Percentiles rank a stretch among this genome's conserved stretches.
Evolutionary conservation across 805 yeast species (phyloP).

Genomic region (Lipomyces orientalis): DNA sequence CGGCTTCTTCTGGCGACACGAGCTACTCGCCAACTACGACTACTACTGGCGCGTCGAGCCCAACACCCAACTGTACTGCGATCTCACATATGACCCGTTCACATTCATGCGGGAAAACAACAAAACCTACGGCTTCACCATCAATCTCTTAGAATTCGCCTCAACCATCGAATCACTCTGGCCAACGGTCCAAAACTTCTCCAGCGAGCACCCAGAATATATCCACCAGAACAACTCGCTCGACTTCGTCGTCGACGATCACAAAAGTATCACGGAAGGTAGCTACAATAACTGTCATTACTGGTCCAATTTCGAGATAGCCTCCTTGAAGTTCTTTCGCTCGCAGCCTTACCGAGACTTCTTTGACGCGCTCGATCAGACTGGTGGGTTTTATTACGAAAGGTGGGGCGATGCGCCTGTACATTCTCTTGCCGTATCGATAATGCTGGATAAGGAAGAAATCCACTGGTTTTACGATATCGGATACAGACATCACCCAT

Average conservation of each 20-base stretch:
- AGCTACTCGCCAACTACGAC: constrained; percentile 61
- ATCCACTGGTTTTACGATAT: constrained; percentile 80
- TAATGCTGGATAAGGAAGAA: constrained; percentile 63
- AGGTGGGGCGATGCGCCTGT: constrained; percentile 85
- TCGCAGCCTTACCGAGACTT: constrained; percentile 57
- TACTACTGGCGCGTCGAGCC: constrained; percentile 91
- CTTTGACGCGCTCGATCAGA: constrained; percentile 61
- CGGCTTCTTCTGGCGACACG: constrained; percentile 72
- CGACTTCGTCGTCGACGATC: constrained; percentile 60
- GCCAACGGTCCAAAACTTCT: constrained; percentile 57
- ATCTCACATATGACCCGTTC: constrained; percentile 65
- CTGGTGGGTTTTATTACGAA: constrained; percentile 74
- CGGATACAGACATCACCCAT: constrained; percentile 68
- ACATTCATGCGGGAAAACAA: constrained; percentile 59
- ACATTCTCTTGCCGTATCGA: constrained; percentile 71
- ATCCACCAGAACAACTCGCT: constrained; percentile 68
- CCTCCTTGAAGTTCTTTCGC: constrained; percentile 62
- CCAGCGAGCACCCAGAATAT: constrained; percentile 54
- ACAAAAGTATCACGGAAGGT: constrained; percentile 54
- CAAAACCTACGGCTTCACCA: constrained; percentile 69
- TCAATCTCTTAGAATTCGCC: constrained; percentile 61
- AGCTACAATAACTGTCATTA: constrained; percentile 77
- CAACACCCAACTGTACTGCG: constrained; percentile 72
- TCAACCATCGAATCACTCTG: constrained; percentile 67
- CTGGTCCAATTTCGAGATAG: constrained; percentile 80